These are phyloP conservation scores for Coemansia sp. DNA, from an alignment of 371 early-diverging fungal species.

Conservation along the genomic window DNA sequence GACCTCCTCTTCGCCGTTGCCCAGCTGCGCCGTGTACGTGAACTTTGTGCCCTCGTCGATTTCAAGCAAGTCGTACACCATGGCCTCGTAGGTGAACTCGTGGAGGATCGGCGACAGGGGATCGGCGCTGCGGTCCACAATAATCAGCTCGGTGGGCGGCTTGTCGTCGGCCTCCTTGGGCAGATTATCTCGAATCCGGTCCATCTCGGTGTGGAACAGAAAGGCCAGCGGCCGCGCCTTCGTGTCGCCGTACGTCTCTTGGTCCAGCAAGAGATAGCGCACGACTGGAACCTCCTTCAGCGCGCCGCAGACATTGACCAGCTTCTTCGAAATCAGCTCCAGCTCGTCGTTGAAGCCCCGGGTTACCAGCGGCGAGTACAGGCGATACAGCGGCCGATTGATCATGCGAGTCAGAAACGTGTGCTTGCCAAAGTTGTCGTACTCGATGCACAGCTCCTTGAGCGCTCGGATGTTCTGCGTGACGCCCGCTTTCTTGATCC, in stretches of 20 bases:
- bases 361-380: conserved; percentile 38
- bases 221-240: conserved; percentile 63
- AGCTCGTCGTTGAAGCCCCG: conserved; percentile 62
- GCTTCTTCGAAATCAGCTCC: conserved; percentile 53
- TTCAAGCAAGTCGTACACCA: conserved; percentile 83
- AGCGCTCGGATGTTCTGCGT: conserved; percentile 64
- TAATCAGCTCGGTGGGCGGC: conserved; percentile 57
- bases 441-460: conserved; percentile 80
- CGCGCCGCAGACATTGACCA: conserved; percentile 72
- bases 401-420: conserved; percentile 45
- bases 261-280: conserved; percentile 77
- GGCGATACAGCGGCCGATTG: conserved; percentile 46
- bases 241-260: conserved; percentile 66
- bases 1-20: conserved; percentile 57
- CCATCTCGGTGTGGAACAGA: conserved; percentile 70
- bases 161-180: conserved; percentile 16
- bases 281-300: conserved; percentile 87
- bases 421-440: conserved; percentile 52
- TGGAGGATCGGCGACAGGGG: conserved; percentile 83
- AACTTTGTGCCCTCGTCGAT: conserved; percentile 67
- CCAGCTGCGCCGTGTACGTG: conserved; percentile 65
- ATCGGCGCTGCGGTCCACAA: conserved; percentile 91
- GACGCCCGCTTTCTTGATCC: conserved; percentile 60
- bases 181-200: conserved; percentile 49
- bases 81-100: conserved; percentile 94